Evolutionary conservation across 2,329 filamentous ascomycete species (phyloP).

Genomic region (Paecilomyces dactylethromorphus): DNA sequence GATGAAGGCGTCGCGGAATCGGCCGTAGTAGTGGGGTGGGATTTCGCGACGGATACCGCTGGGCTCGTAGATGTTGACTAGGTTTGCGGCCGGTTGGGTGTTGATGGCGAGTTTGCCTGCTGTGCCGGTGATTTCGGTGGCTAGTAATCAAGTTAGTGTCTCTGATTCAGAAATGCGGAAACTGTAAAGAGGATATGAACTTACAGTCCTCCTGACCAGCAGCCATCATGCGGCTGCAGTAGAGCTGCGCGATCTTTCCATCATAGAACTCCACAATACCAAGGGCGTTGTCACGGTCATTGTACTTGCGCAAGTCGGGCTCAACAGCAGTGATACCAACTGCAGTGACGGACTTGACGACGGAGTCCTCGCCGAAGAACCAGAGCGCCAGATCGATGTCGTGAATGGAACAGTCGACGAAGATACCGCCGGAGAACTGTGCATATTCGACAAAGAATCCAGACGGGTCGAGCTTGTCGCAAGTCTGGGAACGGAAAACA

Average conservation of each 20-base stretch:
- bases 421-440: conserved; percentile 60
- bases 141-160: conserved; percentile 12
- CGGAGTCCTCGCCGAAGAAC: conserved; percentile 53
- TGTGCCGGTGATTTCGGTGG: conserved; percentile 62
- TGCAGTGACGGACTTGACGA: conserved; percentile 51
- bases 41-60: conserved; percentile 53
- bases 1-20: conserved; percentile 59
- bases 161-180: background rate
- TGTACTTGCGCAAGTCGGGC: conserved; percentile 51
- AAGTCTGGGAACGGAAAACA: conserved; percentile 60
- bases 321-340: conserved; percentile 55
- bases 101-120: conserved; percentile 59
- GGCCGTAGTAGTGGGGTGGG: conserved; percentile 56
- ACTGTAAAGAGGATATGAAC: background rate
- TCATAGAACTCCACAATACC: conserved; percentile 61
- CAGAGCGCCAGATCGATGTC: conserved; percentile 62
- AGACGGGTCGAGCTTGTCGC: conserved; percentile 58
- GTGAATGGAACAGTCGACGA: conserved; percentile 65
- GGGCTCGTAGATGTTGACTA: conserved; percentile 51
- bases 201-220: conserved; percentile 55
- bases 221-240: conserved; percentile 60
- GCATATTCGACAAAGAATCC: conserved; percentile 66
- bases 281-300: conserved; percentile 57
- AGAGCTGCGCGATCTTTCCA: conserved; percentile 59
- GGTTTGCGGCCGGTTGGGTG: conserved; percentile 48